phyloP scores from a whole-genome alignment of 805 yeast species.

The Suhomyces pyralidae region DNA sequence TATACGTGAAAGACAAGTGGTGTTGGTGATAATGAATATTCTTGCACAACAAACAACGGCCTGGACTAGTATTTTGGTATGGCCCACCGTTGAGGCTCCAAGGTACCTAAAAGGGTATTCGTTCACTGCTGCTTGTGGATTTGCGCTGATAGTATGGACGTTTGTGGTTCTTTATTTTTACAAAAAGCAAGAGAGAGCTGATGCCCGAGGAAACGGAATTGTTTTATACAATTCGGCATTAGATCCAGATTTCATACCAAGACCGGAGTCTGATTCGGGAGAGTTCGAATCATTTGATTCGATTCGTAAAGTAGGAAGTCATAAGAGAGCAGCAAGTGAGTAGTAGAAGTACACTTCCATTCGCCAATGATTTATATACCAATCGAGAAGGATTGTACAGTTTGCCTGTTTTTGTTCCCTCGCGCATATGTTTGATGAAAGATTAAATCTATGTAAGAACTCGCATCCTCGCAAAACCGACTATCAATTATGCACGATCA shows the following conservation, averaged over 20 bases:
- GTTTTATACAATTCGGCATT: constrained; percentile 17
- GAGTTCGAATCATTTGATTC: background rate
- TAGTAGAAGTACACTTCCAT: background rate
- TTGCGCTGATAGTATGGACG: constrained; percentile 15
- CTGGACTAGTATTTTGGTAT: constrained; percentile 19
- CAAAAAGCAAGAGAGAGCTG: constrained; percentile 18
- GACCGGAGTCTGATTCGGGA: background rate
- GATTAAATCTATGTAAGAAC: background rate
- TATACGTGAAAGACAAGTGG: constrained; percentile 19
- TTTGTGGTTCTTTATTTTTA: constrained; percentile 19
- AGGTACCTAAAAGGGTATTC: constrained; percentile 20
- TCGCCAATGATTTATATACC: background rate
- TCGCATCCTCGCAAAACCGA: background rate
- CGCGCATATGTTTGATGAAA: background rate
- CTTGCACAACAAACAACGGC: constrained; percentile 21
- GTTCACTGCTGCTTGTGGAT: constrained; percentile 14
- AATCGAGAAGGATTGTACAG: background rate
- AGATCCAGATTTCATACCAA: constrained; percentile 16
- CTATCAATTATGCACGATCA: background rate
- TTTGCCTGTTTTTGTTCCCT: background rate
- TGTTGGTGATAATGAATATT: constrained; percentile 19
- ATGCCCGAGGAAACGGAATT: constrained; percentile 19
- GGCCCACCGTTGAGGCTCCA: constrained; percentile 22
- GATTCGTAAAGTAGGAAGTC: background rate
- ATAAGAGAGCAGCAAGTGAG: background rate